Evolutionary conservation across 306 rosid species (phyloP), one percentile per base, ranked within the genome.

Genomic region (Cicer arietinum): DNA sequence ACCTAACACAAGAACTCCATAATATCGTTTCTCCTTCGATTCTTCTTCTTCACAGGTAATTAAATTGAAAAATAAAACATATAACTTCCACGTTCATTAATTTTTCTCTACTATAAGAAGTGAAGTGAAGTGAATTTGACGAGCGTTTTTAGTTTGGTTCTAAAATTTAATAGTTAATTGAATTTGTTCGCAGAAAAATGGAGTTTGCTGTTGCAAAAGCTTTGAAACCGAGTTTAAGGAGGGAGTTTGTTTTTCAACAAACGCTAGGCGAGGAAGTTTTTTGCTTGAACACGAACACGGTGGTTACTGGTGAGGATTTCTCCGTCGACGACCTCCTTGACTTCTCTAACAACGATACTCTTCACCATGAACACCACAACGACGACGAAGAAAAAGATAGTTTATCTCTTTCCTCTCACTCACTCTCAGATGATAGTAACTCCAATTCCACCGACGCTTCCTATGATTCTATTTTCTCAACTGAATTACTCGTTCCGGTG

Each of bases 401-500:
- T 10, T 53, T 44, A 76, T 93, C 87, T 8, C 69, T 67, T 76
- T 91, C 86, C 6, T 83, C 80, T n/a, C 73, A 59, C 52, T 76
- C 85, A 1, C 85, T 50, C 22, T 71, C 84, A 7, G 85, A 54
- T 18, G 89, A 78, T 3, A 80, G 69, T 73, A 83, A 71, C 70
- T 88, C 90, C n/a, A 83, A 81, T 76, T 84, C 87, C 75, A 46
- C 76, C 76, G 83, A 66, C 18, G 91, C 41, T 80, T 80, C 85
- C 41, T 70, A 81, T 1, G 89, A 85, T 56, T 85, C 89, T 37
- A 14, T 69, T 76, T 84, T 94, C 66, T 61, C 90, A 46, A 61
- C 76, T 77, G 94, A 82, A 51, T 87, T 94, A 20, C 78, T 86
- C 30, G 88, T 91, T 79, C 98, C 97, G 89, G 98, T 94, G 62